Evolutionary conservation across 1,139 yeast genomes (phyloP), one percentile per base, ranked within the genome.

Genomic region (Meyerozyma smithsonii): DNA sequence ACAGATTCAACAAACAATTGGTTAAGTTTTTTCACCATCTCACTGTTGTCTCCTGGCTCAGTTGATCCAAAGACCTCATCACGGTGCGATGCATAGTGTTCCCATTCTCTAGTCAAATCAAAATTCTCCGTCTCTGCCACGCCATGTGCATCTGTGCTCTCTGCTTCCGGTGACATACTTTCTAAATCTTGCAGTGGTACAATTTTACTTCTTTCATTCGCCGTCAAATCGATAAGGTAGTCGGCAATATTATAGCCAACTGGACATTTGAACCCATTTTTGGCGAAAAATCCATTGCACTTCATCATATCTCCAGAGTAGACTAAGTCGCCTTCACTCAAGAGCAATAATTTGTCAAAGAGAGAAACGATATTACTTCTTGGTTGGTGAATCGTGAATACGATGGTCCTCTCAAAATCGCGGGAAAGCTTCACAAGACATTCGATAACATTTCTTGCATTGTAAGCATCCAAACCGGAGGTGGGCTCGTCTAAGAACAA

Each of bases 381-480:
- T n/a, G 98, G 98, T 58, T 92, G 98, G 63, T 92, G 98, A 48
- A 92, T 92, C 0, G 98, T 88, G 56, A 92, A 84, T 1, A 92
- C 79, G 36, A 92, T 82, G 0, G 98, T 90, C 56, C 97, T 78
- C 45, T 84, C 81, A 58, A 82, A 86, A 50, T 82, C 84, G 43
- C 82, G 72, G 0, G 97, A 88, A 44, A 92, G 72, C 44, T 85
- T 77, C 3, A 85, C 92, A 40, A 92, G 71, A 46, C 89, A 78
- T 44, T 90, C 97, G 39, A 92, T 70, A 10, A 92, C 98, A 52
- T 90, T 89, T 56, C 79, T 81, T 0, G 98, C 97, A 63, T 89
- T 92, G 61, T 79, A 92, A 7, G 97, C 82, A 59, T 92, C 98
- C 46, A 92, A 69, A 1, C 98, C 98, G 0, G 97, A 87, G 1